A percentile compares a stretch with the other conserved stretches of the same genome.
Conservation (phyloP, 495 filamentous ascomycete species). For the Rhypophila decipiens region DNA sequence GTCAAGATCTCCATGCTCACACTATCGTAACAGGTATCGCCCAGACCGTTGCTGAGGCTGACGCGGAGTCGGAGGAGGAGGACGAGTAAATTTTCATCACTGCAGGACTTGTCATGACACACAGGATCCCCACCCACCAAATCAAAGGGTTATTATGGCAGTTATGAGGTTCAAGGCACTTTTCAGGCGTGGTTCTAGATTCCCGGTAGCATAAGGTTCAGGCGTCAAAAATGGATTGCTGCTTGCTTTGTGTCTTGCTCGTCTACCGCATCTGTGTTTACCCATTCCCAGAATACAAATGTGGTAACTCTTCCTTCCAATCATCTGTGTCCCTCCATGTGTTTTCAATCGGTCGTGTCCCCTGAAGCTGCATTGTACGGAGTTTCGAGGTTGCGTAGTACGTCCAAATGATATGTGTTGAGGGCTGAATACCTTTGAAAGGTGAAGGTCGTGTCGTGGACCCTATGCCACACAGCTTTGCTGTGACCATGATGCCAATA, state of each 20-base stretch:
- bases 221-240: conserved; percentile 34
- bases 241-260: conserved; percentile 22
- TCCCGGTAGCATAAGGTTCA: conserved; percentile 33
- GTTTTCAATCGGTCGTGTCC: too few species aligned
- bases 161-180: conserved; percentile 11
- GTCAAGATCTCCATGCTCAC: neutral
- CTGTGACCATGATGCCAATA: too few species aligned
- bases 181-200: conserved; percentile 23
- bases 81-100: conserved; percentile 40
- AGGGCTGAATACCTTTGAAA: too few species aligned
- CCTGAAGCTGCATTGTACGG: too few species aligned
- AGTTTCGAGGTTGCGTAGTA: too few species aligned
- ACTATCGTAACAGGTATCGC: conserved; percentile 48
- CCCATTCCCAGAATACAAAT: too few species aligned
- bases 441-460: too few species aligned
- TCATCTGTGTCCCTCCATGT: too few species aligned
- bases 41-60: conserved; percentile 64
- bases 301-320: too few species aligned
- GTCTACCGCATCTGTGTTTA: conserved; percentile 7
- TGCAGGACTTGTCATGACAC: neutral
- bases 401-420: too few species aligned
- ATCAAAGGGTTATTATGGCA: neutral
- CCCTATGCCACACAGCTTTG: too few species aligned
- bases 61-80: conserved; percentile 65
- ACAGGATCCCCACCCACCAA: neutral